Percentiles rank a stretch among this genome's conserved stretches.
These are phyloP conservation scores for Neolentinus lepideus DNA, from an alignment of 1,284 basidiomycete genomes.

Conservation along the genomic window DNA sequence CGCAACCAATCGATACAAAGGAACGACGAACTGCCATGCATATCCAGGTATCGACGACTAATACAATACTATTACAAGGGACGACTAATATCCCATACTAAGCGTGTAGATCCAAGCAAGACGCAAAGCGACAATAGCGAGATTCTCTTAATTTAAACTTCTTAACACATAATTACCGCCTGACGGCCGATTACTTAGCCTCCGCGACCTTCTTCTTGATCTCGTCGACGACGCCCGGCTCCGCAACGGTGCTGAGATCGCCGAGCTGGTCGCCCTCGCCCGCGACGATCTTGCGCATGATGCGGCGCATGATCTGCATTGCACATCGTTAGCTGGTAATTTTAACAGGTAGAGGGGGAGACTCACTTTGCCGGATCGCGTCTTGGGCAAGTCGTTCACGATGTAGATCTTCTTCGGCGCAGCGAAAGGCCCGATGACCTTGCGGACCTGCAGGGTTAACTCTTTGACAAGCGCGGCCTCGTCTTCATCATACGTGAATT, in stretches of 20 bases:
- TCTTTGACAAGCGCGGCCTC: constrained; percentile 80
- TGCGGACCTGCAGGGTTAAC: constrained; percentile 90
- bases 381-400: constrained; percentile 90
- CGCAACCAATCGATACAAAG: no score
- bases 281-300: constrained; percentile 92
- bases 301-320: constrained; percentile 83
- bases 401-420: constrained; percentile 90
- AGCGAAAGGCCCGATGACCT: constrained; percentile 94
- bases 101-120: neutral
- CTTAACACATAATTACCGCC: neutral
- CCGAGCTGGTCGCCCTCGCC: constrained; percentile 92
- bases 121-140: neutral
- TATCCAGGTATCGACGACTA: neutral
- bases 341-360: neutral
- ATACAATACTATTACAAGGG: neutral
- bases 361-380: constrained; percentile 87
- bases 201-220: constrained; percentile 72
- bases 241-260: constrained; percentile 87
- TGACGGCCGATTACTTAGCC: neutral
- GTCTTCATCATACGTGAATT: constrained; percentile 69
- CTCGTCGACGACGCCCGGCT: constrained; percentile 75
- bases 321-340: neutral
- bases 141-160: neutral
- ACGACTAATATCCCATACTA: neutral
- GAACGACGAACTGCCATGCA: no score